Percentiles rank a stretch among this genome's conserved stretches.
Conservation (phyloP, 441 rosid genomes). For the Gossypium aridum region DNA sequence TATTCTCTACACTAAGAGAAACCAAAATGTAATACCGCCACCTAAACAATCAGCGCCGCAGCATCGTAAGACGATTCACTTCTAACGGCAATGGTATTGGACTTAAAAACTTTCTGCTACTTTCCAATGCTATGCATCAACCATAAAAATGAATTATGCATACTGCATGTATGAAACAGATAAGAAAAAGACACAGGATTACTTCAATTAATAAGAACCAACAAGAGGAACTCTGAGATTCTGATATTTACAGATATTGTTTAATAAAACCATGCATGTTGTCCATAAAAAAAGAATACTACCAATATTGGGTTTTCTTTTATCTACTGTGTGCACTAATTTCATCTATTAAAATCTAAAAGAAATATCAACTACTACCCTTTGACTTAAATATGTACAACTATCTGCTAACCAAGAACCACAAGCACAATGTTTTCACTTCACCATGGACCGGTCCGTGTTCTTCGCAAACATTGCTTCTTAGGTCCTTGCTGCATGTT, state of each 20-base stretch:
- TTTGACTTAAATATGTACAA: conserved; percentile 34
- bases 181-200: neutral
- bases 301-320: conserved; percentile 9
- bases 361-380: conserved; percentile 5
- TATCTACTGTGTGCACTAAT: conserved; percentile 15
- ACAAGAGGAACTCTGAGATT: neutral
- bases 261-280: neutral
- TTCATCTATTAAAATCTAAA: conserved; percentile 23
- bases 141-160: neutral
- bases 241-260: neutral
- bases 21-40: too few species aligned
- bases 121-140: neutral
- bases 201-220: neutral
- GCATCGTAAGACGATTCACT: too few species aligned
- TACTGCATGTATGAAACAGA: neutral
- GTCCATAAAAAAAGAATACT: neutral
- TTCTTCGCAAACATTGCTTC: conserved; percentile 66
- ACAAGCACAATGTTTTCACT: neutral
- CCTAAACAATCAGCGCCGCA: too few species aligned
- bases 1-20: too few species aligned
- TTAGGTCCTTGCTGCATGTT: conserved; percentile 44
- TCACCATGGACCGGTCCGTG: conserved; percentile 92
- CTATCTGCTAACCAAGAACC: conserved; percentile 16
- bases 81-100: too few species aligned
- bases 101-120: neutral